phyloP scores from a whole-genome alignment of 2,329 filamentous ascomycete species.

The Fusarium marasasianum region DNA sequence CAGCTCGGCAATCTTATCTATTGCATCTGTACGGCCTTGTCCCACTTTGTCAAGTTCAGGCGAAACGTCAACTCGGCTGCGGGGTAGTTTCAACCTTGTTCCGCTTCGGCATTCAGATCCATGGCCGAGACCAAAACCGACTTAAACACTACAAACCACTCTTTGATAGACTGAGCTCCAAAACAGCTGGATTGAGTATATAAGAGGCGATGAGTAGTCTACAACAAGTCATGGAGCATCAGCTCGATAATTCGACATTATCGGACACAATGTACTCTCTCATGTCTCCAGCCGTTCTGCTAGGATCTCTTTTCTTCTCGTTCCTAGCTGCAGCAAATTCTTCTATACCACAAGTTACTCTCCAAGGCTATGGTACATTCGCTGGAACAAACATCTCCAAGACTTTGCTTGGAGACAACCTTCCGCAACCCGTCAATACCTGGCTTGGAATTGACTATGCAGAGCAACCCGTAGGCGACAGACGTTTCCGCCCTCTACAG shows the following conservation, averaged over 20 bases:
- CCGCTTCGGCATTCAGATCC: neutral
- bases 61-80: neutral
- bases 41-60: neutral
- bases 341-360: neutral
- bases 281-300: neutral
- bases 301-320: neutral
- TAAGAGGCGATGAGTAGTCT: neutral
- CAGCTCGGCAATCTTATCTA: neutral
- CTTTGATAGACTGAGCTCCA: neutral
- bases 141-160: neutral
- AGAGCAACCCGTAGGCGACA: neutral
- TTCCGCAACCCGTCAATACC: neutral
- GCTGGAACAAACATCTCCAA: neutral
- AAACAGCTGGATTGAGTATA: neutral
- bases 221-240: neutral
- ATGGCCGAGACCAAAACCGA: neutral
- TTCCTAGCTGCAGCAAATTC: neutral
- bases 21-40: neutral
- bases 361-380: neutral
- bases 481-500: neutral
- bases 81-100: neutral
- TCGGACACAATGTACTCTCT: neutral
- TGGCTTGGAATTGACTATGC: constrained; percentile 9
- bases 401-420: neutral
- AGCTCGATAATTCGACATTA: neutral